Percentiles rank a stretch among this genome's conserved stretches.
Evolutionary conservation across 306 rosid species (phyloP).

Genomic region (Dalbergia cultrata): DNA sequence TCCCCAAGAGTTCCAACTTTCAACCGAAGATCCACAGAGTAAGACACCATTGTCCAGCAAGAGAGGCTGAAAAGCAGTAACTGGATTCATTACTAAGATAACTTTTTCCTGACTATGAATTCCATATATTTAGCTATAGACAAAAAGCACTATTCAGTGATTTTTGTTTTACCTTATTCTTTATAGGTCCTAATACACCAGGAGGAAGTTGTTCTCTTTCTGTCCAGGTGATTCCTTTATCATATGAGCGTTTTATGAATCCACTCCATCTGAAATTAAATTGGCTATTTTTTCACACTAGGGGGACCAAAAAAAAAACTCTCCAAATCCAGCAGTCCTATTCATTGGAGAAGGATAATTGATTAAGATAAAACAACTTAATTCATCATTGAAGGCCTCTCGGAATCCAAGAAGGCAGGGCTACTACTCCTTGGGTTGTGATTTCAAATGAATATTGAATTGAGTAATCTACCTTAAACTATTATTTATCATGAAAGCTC

Average conservation of each 20-base stretch:
- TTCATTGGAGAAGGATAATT: constrained; percentile 7
- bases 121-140: constrained; percentile 2
- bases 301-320: background rate
- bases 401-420: background rate
- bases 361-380: constrained; percentile 18
- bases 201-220: constrained; percentile 96
- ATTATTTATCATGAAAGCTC: background rate
- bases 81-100: constrained; percentile 8
- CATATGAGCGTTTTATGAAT: constrained; percentile 89
- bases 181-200: constrained; percentile 90
- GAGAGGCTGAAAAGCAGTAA: constrained; percentile 68
- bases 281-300: constrained; percentile 11
- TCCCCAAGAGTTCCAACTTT: constrained; percentile 99
- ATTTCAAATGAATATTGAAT: background rate
- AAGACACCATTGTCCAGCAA: constrained; percentile 83
- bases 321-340: constrained; percentile 15
- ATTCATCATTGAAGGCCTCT: background rate
- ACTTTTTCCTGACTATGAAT: background rate
- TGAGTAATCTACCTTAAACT: background rate
- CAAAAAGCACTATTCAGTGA: constrained; percentile 18
- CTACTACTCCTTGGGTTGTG: background rate
- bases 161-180: constrained; percentile 77
- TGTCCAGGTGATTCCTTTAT: constrained; percentile 87
- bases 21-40: constrained; percentile 94
- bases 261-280: constrained; percentile 85